phyloP scores from a whole-genome alignment of 768 basidiomycete species.

The Mrakia blollopis region DNA sequence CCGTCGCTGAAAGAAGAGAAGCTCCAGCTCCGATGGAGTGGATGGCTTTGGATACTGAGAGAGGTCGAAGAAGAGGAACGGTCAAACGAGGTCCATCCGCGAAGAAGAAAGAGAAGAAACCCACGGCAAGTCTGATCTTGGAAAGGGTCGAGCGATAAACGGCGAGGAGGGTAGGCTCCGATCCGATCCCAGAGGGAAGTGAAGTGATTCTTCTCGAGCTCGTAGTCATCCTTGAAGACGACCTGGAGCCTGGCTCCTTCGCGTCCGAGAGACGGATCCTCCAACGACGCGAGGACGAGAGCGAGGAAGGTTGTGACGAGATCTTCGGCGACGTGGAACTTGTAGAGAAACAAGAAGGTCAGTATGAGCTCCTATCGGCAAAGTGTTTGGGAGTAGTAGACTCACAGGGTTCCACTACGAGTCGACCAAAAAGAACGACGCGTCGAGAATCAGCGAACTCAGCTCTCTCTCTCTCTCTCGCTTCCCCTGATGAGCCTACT shows the following conservation, averaged over 20 bases:
- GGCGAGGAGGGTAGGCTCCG: slow-evolving; percentile 39
- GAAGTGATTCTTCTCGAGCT: slow-evolving; percentile 41
- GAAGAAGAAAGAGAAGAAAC: slow-evolving; percentile 18
- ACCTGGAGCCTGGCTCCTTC: slow-evolving; percentile 37
- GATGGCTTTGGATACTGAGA: slow-evolving; percentile 39
- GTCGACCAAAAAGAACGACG: background rate
- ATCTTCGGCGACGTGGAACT: slow-evolving; percentile 42
- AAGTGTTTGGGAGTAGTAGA: background rate
- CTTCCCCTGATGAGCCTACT: slow-evolving; percentile 33
- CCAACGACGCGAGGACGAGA: slow-evolving; percentile 35
- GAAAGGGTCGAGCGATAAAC: slow-evolving; percentile 41
- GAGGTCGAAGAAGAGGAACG: background rate
- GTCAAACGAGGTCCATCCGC: background rate
- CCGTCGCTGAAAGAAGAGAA: slow-evolving; percentile 40
- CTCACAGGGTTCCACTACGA: slow-evolving; percentile 2
- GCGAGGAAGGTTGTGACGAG: slow-evolving; percentile 42
- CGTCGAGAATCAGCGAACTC: background rate
- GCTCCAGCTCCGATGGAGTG: slow-evolving; percentile 42
- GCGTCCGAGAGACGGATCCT: slow-evolving; percentile 32
- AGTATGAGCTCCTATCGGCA: background rate
- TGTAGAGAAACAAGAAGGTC: background rate
- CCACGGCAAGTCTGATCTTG: slow-evolving; percentile 37
- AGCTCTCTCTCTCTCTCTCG: background rate
- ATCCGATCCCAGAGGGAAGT: slow-evolving; percentile 41
- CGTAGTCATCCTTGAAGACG: slow-evolving; percentile 40